These are phyloP conservation scores for Pezicula carpinea DNA, from an alignment of 2,329 filamentous ascomycete species.

Conservation along the genomic window DNA sequence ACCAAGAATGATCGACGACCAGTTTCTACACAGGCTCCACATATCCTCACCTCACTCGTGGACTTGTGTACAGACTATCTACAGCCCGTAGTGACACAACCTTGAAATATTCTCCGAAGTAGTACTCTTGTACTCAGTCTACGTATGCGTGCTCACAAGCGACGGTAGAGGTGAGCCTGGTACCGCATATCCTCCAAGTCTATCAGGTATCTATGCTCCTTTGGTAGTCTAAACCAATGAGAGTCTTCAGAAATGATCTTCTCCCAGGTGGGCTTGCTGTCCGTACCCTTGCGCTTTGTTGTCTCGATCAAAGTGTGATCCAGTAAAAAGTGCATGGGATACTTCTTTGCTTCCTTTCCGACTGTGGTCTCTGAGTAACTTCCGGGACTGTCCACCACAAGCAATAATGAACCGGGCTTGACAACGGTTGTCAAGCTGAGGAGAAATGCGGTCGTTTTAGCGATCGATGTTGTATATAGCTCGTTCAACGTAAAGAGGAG, in stretches of 20 bases:
- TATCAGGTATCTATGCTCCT: slow-evolving; percentile 71
- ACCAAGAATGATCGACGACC: too few relatives aligned
- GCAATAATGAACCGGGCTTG: slow-evolving; percentile 58
- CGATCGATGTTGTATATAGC: slow-evolving; percentile 72
- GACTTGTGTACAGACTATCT: too few relatives aligned
- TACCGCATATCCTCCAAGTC: slow-evolving; percentile 92
- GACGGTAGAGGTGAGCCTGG: slow-evolving; percentile 78
- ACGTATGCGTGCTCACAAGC: slow-evolving; percentile 22
- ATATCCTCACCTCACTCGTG: too few relatives aligned
- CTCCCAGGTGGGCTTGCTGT: slow-evolving; percentile 53
- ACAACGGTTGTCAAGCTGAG: slow-evolving; percentile 59
- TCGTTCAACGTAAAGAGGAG: slow-evolving; percentile 95
- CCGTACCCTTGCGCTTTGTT: slow-evolving; percentile 31
- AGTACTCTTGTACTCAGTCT: background rate
- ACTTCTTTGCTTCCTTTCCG: slow-evolving; percentile 56
- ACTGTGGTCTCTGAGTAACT: slow-evolving; percentile 83
- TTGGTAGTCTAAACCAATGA: slow-evolving; percentile 74
- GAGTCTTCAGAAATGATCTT: slow-evolving; percentile 73
- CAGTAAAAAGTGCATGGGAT: slow-evolving; percentile 92
- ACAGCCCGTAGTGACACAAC: background rate
- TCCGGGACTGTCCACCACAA: slow-evolving; percentile 90
- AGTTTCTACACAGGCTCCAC: too few relatives aligned
- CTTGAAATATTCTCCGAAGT: slow-evolving; percentile 2
- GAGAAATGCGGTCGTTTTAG: slow-evolving; percentile 73
- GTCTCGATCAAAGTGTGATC: slow-evolving; percentile 67